Evolutionary conservation across 495 filamentous ascomycete species (phyloP).

Genomic region (Hypoxylon subgilvum): DNA sequence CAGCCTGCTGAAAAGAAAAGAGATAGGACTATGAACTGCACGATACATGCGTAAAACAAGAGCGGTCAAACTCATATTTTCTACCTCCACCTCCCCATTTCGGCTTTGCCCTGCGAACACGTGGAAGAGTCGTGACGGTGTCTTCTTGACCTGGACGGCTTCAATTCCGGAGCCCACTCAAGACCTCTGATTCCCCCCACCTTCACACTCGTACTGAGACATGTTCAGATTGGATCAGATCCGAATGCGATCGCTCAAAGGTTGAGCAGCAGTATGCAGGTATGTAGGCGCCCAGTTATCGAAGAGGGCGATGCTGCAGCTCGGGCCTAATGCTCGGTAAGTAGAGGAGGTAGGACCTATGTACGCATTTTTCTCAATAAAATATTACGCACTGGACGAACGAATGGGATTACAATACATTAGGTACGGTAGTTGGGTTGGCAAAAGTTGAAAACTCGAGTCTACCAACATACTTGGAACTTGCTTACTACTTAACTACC

Average conservation of each 20-base stretch:
- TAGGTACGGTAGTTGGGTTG: background rate
- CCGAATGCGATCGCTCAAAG: conserved; percentile 7
- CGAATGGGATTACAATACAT: background rate
- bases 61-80: conserved; percentile 18
- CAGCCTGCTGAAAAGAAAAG: conserved; percentile 8
- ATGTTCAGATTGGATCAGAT: conserved; percentile 9
- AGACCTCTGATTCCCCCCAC: conserved; percentile 18
- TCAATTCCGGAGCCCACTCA: too few species aligned
- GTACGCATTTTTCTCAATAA: too few species aligned
- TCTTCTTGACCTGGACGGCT: background rate
- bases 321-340: too few species aligned
- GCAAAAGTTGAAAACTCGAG: background rate
- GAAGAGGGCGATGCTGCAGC: too few species aligned
- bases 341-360: background rate
- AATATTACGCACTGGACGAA: too few species aligned
- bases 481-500: conserved; percentile 13
- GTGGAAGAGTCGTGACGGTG: conserved; percentile 31
- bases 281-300: too few species aligned
- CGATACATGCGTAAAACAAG: background rate
- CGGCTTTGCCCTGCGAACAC: conserved; percentile 25
- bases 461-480: background rate
- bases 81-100: conserved; percentile 12
- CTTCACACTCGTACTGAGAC: conserved; percentile 7
- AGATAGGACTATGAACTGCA: background rate
- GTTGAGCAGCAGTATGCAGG: too few species aligned